Evolutionary conservation across 768 basidiomycete species (phyloP), one percentile per base, ranked within the genome.

Genomic region (Panaeolus cyanescens): DNA sequence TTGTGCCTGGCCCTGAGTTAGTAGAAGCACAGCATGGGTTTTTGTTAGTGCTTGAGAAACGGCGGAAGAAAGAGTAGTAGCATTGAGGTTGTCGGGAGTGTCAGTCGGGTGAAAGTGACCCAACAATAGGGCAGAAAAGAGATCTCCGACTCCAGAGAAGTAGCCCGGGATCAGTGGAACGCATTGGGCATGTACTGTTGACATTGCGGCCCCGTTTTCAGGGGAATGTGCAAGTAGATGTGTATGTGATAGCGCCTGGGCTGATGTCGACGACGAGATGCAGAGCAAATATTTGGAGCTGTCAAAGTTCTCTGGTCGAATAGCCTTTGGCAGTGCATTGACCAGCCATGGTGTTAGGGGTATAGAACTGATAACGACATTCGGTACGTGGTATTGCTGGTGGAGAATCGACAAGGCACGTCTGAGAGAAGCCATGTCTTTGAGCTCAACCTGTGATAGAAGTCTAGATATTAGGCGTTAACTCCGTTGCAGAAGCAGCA

Each of bases 61-160:
- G 1, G 93, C 93, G 39, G 67, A 72, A 0, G 90, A 80, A 22
- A 92, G 77, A 1, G 82, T 73, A 2, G 81, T 70, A 10, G 64
- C 56, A 22, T 56, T 54, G 32, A 64, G 25, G 17, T 63, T 60
- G 42, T 55, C 55, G 22, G 68, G 62, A 3, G 62, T 55, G 22
- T 69, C 57, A 20, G 65, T 57, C 50, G 78, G 72, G 40, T 80
- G 71, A 73, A 87, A 98, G 68, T 95, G 90, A 0, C 87, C 95
- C 4, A 96, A 80, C 28, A 96, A 86, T 59, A 98, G 85, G 1
- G 96, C 92, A 5, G 95, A 95, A 78, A 99, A 98, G 59, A 98
- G 87, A 73, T 99, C 97, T 17, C 97, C 97, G 10, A 97, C 96
- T 25, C 97, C 97, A 19, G 93, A 91, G 73, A 95, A 99, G 77